Evolutionary conservation across 1,139 yeast species (phyloP).

Genomic region (Geotrichum candidum): DNA sequence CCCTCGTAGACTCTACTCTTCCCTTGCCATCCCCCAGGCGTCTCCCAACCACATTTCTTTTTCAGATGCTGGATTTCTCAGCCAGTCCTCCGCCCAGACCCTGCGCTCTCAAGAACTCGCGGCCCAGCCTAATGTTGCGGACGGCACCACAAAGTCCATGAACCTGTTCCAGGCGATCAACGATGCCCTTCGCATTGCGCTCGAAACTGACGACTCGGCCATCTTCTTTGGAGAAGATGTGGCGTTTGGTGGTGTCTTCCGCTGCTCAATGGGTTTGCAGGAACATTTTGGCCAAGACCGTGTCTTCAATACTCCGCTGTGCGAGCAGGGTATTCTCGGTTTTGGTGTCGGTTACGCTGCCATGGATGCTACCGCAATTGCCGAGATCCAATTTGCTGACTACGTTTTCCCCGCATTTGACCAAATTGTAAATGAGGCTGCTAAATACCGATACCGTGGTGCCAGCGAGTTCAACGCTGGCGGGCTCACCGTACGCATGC

Average conservation of each 20-base stretch:
- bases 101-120: slow-evolving; percentile 21
- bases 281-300: slow-evolving; percentile 35
- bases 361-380: slow-evolving; percentile 36
- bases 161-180: slow-evolving; percentile 35
- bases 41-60: slow-evolving; percentile 25
- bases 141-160: slow-evolving; percentile 24
- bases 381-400: slow-evolving; percentile 38
- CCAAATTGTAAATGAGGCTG: slow-evolving; percentile 37
- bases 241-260: slow-evolving; percentile 38
- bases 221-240: slow-evolving; percentile 36
- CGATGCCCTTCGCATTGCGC: slow-evolving; percentile 34
- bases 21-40: slow-evolving; percentile 19
- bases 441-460: slow-evolving; percentile 34
- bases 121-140: not conserved
- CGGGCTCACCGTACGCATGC: slow-evolving; percentile 37
- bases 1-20: slow-evolving; percentile 3
- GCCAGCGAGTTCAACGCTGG: slow-evolving; percentile 31
- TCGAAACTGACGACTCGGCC: slow-evolving; percentile 35
- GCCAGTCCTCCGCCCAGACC: slow-evolving; percentile 23
- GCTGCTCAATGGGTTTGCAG: slow-evolving; percentile 38
- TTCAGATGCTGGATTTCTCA: slow-evolving; percentile 29
- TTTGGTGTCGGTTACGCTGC: slow-evolving; percentile 37
- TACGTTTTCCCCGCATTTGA: slow-evolving; percentile 38
- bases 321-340: slow-evolving; percentile 37
- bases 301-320: slow-evolving; percentile 36